These are phyloP conservation scores for Candida quercuum DNA, from an alignment of 805 yeast genomes.

Conservation along the genomic window DNA sequence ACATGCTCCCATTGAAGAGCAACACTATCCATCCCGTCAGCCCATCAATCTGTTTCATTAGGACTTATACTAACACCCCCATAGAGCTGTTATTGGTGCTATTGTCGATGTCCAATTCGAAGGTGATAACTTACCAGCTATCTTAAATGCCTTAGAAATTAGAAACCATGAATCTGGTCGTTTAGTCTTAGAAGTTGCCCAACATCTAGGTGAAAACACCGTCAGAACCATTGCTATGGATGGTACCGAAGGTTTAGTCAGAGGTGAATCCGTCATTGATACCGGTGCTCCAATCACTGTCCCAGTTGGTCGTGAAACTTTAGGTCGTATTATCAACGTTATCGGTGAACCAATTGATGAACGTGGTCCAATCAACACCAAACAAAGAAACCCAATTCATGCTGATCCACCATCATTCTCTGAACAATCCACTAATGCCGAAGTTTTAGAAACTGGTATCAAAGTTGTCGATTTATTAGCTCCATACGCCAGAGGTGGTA, in stretches of 20 bases:
- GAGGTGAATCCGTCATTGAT: conserved; percentile 89
- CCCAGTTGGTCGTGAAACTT: conserved; percentile 98
- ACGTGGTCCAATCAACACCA: conserved; percentile 96
- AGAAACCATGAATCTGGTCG: conserved; percentile 69
- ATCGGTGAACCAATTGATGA: conserved; percentile 99
- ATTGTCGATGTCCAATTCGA: conserved; percentile 98
- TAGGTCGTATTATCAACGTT: conserved; percentile 97
- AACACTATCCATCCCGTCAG: too few relatives aligned
- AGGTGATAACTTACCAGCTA: conserved; percentile 95
- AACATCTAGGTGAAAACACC: conserved; percentile 99
- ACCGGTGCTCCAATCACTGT: conserved; percentile 98
- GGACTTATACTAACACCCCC: conserved; percentile 14
- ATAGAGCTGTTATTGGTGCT: conserved; percentile 97
- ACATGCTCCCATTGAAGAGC: too few relatives aligned
- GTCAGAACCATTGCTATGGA: conserved; percentile 99
- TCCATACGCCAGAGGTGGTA: conserved; percentile 99
- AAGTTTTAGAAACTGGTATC: conserved; percentile 98
- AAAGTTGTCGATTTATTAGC: conserved; percentile 99
- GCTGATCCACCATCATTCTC: conserved; percentile 96
- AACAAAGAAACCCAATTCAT: conserved; percentile 95
- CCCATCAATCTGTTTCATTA: too few relatives aligned
- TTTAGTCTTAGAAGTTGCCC: conserved; percentile 96
- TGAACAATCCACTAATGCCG: conserved; percentile 97
- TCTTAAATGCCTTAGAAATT: conserved; percentile 92
- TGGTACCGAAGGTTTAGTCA: conserved; percentile 99